Conservation (phyloP, 1,284 basidiomycete genomes). For the Melanopsichium pennsylvanicum region DNA sequence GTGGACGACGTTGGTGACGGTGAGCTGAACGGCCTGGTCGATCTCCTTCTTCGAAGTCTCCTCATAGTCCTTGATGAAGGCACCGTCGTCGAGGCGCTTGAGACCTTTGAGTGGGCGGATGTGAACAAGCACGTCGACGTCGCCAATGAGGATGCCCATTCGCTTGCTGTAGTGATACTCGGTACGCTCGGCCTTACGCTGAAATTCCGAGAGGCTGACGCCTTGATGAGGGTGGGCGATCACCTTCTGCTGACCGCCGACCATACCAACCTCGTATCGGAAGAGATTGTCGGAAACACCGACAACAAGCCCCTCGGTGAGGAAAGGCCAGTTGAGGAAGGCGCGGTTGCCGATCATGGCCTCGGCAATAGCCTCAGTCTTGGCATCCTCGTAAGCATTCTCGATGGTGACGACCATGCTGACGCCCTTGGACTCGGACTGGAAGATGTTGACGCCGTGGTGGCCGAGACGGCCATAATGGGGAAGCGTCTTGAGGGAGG, state of each 20-base stretch:
- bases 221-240: conserved; percentile 46
- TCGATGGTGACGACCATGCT: conserved; percentile 89
- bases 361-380: conserved; percentile 75
- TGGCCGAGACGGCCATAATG: conserved; percentile 79
- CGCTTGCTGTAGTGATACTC: conserved; percentile 88
- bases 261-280: conserved; percentile 71
- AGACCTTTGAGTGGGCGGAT: conserved; percentile 72
- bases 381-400: conserved; percentile 75
- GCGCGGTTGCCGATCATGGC: conserved; percentile 74
- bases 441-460: conserved; percentile 93
- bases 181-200: conserved; percentile 69
- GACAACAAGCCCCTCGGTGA: conserved; percentile 87
- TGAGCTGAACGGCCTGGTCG: conserved; percentile 75
- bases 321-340: conserved; percentile 91
- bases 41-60: conserved; percentile 76
- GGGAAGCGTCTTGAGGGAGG: conserved; percentile 87
- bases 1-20: conserved; percentile 51
- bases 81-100: conserved; percentile 84
- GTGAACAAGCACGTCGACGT: conserved; percentile 68
- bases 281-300: conserved; percentile 87
- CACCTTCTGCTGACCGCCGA: conserved; percentile 45
- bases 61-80: conserved; percentile 94
- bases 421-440: conserved; percentile 85
- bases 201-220: conserved; percentile 68
- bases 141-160: conserved; percentile 83